These are phyloP conservation scores for Sporisorium iseilematis-ciliati DNA, from an alignment of 1,284 basidiomycete species.

Conservation along the genomic window DNA sequence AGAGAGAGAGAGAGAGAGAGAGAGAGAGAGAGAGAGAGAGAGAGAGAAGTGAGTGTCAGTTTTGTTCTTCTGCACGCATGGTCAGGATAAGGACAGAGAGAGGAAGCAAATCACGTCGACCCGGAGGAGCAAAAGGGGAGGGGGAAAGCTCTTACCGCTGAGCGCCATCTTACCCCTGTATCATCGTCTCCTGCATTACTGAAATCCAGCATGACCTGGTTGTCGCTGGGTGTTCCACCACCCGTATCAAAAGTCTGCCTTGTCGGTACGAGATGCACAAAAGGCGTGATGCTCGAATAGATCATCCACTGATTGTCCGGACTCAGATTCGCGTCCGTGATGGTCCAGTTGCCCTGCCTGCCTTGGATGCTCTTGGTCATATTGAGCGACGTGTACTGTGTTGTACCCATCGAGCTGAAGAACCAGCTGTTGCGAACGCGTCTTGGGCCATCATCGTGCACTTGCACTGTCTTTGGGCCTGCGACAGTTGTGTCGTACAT, in stretches of 20 bases:
- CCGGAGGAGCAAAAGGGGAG: neutral
- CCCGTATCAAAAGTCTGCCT: conserved; percentile 66
- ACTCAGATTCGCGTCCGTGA: conserved; percentile 85
- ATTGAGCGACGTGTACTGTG: conserved; percentile 67
- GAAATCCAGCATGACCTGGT: conserved; percentile 68
- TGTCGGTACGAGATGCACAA: conserved; percentile 90
- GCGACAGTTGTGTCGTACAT: conserved; percentile 50
- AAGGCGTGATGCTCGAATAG: conserved; percentile 73
- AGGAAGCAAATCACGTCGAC: neutral
- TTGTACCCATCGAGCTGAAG: conserved; percentile 69
- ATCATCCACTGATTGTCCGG: conserved; percentile 95
- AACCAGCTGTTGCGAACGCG: conserved; percentile 41
- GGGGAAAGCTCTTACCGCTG: conserved; percentile 52
- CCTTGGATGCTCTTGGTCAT: conserved; percentile 66
- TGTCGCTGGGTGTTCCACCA: conserved; percentile 40
- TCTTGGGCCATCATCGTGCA: conserved; percentile 43
- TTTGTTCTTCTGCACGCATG: neutral
- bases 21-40: neutral
- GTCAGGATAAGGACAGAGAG: no score
- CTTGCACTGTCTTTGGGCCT: conserved; percentile 35
- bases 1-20: no score
- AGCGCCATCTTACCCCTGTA: conserved; percentile 60
- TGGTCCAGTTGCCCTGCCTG: conserved; percentile 63
- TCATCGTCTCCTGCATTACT: conserved; percentile 70
- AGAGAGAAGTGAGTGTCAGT: conserved; percentile 1